Conservation (phyloP, 768 basidiomycete species). For the Tubosaeta sp. region DNA sequence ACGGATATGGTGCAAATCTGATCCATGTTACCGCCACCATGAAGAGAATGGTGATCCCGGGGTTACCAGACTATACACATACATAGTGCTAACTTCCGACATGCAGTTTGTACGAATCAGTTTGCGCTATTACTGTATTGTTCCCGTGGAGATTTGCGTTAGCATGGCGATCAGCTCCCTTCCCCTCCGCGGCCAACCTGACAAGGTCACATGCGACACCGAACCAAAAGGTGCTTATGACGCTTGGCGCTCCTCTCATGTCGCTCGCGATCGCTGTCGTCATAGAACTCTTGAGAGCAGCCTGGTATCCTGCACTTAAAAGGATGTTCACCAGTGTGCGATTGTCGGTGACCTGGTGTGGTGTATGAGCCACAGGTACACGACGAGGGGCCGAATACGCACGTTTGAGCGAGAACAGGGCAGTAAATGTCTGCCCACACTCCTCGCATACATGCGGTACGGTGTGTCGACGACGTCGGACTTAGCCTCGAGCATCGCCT, state of each 20-base stretch:
- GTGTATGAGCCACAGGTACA: neutral
- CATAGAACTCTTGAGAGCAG: conserved; percentile 27
- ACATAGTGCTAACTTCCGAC: no score
- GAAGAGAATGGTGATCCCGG: no score
- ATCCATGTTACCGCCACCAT: no score
- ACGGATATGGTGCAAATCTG: no score
- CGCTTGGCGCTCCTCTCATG: conserved; percentile 33
- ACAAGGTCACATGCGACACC: conserved; percentile 5
- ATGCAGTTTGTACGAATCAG: no score
- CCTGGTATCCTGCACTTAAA: conserved; percentile 24
- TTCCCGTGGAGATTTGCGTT: neutral
- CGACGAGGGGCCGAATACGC: conserved; percentile 1
- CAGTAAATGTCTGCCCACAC: conserved; percentile 27
- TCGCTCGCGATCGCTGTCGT: conserved; percentile 32
- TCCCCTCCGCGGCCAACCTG: conserved; percentile 1
- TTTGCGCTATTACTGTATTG: no score
- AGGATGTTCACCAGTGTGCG: conserved; percentile 25
- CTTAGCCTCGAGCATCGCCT: conserved; percentile 32
- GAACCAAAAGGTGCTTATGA: conserved; percentile 17
- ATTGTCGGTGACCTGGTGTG: conserved; percentile 26
- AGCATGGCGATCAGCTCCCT: neutral
- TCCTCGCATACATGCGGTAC: conserved; percentile 14
- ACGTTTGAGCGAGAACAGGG: conserved; percentile 31
- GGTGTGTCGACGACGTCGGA: conserved; percentile 28
- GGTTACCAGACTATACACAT: no score